Base-by-base conservation (phyloP, 805 yeast genomes). In the Schizosaccharomyces lindneri region DNA sequence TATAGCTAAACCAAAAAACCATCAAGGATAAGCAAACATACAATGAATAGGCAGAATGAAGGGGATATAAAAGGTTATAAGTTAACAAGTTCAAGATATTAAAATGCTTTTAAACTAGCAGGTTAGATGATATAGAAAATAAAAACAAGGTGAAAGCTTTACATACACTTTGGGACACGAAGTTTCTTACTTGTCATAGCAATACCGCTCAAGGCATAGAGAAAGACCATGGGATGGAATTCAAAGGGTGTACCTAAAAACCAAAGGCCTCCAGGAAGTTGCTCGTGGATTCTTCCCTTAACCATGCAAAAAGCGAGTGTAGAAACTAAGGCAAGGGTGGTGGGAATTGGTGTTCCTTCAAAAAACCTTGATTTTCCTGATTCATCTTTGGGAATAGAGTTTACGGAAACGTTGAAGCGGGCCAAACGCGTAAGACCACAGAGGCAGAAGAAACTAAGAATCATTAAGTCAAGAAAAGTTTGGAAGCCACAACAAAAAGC, bases 281-380 rank as follows among this genome's bases (percentile, higher is more conserved):
- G 77, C 11, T 68, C 69, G n/a, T 36, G 60, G 19, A 21, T 41
- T 69, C 67, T 65, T 55, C 74, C 78, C 59, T 77, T 74, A 65
- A 76, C 76, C 4, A 85, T 86, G 67, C 84, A 78, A 63, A 73
- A 73, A 2, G 87, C 85, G 87, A 90, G 83, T 46, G 81, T 69
- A 1, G 74, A 75, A 19, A 93, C 95, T 70, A 90, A 76, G 60
- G 78, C 74, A 66, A 93, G 75, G 48, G 94, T 83, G 1, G 95
- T 81, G 62, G 98, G 98, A 66, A 93, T 88, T 11, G 98, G 98
- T 61, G 93, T 79, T 3, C 98, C 98, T 75, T 93, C 98, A 71
- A 93, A 93, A 73, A 82, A 90, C 70, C 85, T 82, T 43, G 93
- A 80, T 73, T 89, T 89, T 21, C 98, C 98, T 21, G 78, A 72